Base-by-base conservation (phyloP, 2,329 filamentous ascomycete genomes). In the Didymellaceae sp. region DNA sequence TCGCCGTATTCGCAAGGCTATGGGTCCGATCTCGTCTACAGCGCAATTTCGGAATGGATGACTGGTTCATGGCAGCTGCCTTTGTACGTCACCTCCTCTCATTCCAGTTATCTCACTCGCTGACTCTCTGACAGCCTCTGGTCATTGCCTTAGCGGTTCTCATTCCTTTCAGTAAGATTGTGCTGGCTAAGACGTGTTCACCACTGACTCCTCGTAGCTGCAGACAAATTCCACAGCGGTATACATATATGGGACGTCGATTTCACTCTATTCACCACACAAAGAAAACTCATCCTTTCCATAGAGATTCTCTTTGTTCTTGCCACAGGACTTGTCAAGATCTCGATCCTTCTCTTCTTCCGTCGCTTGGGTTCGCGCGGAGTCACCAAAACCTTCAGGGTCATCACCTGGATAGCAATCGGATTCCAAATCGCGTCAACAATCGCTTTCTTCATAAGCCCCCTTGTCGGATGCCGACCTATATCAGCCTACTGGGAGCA, bases 331-430 rank as follows among this genome's bases (percentile, higher is more conserved):
- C 43, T 63, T 3, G 57, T 66, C 25, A 67, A 66, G 35, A 44
- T 63, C 8, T 64, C 62, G 16, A 64, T 66, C 10, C 50, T 67
- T 3, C 55, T 59, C 17, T 63, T 63, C 54, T 62, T 61, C 42
- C 57, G 57, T 5, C 58, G 61, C 10, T 49, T 65, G 5, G 54
- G 56, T 16, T 31, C 49, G 1, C 43, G 57, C 14, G 39, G 42
- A 17, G 45, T 61, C 9, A 52, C 59, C 2, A 42, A 37, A 3
- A 24, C 22, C 10, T 65, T 62, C 25, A 37, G 53, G 26, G 44
- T 48, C 31, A 40, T 42, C 2, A 59, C 53, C 3, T 54, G 57
- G 50, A 25, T 59, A 5, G 56, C n/a, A 42, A 65, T 62, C n/a
- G 24, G 20, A 7, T 51, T 47, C 28, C 50, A 59, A 24, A 17